Conservation (phyloP, 805 yeast genomes). For the Candida stauntonica region DNA sequence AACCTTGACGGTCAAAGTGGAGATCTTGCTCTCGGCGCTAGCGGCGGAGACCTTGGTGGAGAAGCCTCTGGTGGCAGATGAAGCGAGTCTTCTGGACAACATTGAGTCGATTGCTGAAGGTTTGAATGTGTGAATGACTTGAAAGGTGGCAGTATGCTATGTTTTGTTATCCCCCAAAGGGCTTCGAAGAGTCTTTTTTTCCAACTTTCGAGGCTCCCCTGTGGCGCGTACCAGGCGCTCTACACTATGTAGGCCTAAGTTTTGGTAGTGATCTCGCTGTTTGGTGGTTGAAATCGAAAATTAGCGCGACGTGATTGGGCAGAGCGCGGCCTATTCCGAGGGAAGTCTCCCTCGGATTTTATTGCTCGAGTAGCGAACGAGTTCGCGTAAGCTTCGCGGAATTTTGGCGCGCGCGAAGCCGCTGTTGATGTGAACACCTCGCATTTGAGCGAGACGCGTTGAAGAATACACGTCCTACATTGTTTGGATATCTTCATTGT, state of each 20-base stretch:
- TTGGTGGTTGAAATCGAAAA: constrained; percentile 19
- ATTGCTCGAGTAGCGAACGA: not conserved
- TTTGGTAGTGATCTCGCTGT: no score
- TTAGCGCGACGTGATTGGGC: constrained; percentile 25
- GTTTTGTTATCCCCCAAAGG: no score
- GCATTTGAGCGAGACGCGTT: not conserved
- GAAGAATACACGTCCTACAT: no score
- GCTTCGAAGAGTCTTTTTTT: constrained; percentile 3
- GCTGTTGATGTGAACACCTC: not conserved
- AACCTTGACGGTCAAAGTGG: constrained; percentile 74
- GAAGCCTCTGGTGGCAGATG: constrained; percentile 30
- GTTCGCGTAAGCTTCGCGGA: not conserved
- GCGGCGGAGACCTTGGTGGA: constrained; percentile 45
- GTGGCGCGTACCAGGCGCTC: constrained; percentile 9
- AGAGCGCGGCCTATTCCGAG: constrained; percentile 1
- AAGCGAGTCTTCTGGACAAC: constrained; percentile 28
- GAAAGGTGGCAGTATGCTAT: no score
- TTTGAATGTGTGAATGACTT: not conserved
- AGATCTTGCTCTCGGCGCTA: constrained; percentile 59
- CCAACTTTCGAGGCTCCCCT: constrained; percentile 1
- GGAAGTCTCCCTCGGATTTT: not conserved
- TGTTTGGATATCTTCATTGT: no score
- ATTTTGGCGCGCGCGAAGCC: not conserved
- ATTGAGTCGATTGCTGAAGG: constrained; percentile 6
- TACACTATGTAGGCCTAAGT: no score